Evolutionary conservation across 139 green algal species (phyloP).

Genomic region (Trebouxia sp.): DNA sequence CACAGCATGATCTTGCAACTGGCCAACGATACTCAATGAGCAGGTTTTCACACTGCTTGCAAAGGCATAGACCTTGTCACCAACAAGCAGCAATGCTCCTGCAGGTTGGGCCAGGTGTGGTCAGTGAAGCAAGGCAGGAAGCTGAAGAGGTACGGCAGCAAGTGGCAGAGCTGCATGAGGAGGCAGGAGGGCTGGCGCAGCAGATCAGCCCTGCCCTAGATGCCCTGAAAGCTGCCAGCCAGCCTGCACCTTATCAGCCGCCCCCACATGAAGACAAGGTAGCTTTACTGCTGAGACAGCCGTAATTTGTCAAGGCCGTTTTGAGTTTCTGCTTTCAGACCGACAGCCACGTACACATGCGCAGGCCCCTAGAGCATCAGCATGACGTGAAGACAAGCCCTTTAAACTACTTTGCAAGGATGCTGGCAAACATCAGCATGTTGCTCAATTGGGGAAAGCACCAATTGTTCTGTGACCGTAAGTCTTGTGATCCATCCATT

Average conservation of each 20-base stretch:
- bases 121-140: neutral
- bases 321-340: neutral
- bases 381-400: too few relatives aligned
- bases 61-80: neutral
- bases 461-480: too few relatives aligned
- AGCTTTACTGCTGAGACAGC: neutral
- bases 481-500: too few relatives aligned
- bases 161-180: neutral
- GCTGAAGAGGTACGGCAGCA: neutral
- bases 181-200: conserved; percentile 20
- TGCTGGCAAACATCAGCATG: too few relatives aligned
- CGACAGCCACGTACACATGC: neutral
- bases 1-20: neutral
- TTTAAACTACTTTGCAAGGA: too few relatives aligned
- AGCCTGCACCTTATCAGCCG: neutral
- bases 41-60: neutral
- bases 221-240: neutral
- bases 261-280: neutral
- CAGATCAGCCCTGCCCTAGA: conserved; percentile 13
- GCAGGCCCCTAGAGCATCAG: too few relatives aligned
- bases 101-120: neutral
- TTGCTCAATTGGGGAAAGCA: too few relatives aligned
- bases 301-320: neutral
- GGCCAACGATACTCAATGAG: too few relatives aligned
- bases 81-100: neutral